Conservation (phyloP, 2,329 filamentous ascomycete species). For the Clonostachys sp. region DNA sequence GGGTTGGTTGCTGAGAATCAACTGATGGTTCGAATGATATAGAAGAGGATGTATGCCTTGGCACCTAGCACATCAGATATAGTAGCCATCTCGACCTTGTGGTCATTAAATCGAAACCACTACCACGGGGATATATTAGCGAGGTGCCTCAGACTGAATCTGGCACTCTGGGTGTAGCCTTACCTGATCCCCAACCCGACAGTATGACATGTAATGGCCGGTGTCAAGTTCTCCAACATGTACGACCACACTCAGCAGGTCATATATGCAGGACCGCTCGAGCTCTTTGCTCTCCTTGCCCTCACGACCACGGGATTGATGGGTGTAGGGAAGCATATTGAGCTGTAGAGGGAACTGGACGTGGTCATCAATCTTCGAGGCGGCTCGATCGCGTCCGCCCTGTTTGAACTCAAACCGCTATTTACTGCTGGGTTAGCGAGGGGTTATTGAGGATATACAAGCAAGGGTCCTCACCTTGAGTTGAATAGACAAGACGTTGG, state of each 20-base stretch:
- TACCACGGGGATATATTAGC: constrained; percentile 25
- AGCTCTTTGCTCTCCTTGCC: constrained; percentile 51
- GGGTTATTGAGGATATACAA: neutral
- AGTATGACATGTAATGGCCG: constrained; percentile 90
- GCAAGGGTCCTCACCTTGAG: constrained; percentile 62
- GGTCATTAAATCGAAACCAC: constrained; percentile 97
- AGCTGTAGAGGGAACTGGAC: constrained; percentile 83
- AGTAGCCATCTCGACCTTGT: constrained; percentile 79
- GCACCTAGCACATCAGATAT: constrained; percentile 82
- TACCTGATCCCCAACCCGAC: constrained; percentile 68
- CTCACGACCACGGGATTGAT: constrained; percentile 50
- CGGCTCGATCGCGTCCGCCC: constrained; percentile 58
- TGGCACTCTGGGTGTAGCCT: constrained; percentile 1
- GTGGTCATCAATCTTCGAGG: constrained; percentile 82
- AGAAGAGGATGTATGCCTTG: constrained; percentile 89
- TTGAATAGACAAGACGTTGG: constrained; percentile 87
- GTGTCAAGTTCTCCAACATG: constrained; percentile 92
- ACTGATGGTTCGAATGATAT: constrained; percentile 62
- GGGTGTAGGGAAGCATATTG: constrained; percentile 88
- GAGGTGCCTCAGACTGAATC: neutral
- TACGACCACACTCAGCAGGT: constrained; percentile 84
- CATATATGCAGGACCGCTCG: constrained; percentile 70
- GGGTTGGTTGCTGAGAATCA: constrained; percentile 14
- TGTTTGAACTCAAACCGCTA: constrained; percentile 71
- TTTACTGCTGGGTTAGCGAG: neutral